Percentiles rank a stretch among this genome's conserved stretches.
Evolutionary conservation across 352 stramenopile species (phyloP).

Genomic region (Pilasporangium apinafurcum): DNA sequence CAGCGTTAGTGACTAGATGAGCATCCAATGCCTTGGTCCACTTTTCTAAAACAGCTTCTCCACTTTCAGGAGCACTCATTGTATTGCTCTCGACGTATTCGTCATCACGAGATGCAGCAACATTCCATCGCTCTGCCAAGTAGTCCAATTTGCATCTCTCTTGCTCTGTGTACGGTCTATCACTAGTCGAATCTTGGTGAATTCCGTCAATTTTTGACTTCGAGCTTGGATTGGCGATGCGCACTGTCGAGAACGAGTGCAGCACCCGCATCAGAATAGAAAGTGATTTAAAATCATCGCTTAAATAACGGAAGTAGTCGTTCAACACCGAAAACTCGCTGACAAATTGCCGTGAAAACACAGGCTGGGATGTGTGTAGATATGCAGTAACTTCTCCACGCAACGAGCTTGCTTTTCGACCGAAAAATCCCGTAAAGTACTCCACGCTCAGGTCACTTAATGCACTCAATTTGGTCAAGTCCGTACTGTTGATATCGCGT

Average conservation of each 20-base stretch:
- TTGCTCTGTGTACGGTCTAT: slow-evolving; percentile 14
- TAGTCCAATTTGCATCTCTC: slow-evolving; percentile 20
- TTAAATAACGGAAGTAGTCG: slow-evolving; percentile 64
- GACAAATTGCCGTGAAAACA: slow-evolving; percentile 42
- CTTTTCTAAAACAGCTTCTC: slow-evolving; percentile 16
- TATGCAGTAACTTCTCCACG: slow-evolving; percentile 64
- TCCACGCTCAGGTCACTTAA: slow-evolving; percentile 50
- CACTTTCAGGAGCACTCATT: not conserved
- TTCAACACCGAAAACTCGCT: slow-evolving; percentile 49
- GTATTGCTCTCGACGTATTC: not conserved
- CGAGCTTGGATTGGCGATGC: slow-evolving; percentile 3
- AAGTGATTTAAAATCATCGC: slow-evolving; percentile 50
- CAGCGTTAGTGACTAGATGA: slow-evolving; percentile 10
- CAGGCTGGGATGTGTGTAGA: slow-evolving; percentile 42
- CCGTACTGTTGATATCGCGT: slow-evolving; percentile 23
- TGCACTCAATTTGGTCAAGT: slow-evolving; percentile 48
- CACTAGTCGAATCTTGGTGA: not conserved
- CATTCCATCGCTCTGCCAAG: slow-evolving; percentile 14
- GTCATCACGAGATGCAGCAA: slow-evolving; percentile 2
- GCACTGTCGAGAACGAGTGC: slow-evolving; percentile 33
- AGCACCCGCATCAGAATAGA: slow-evolving; percentile 63
- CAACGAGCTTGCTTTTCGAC: slow-evolving; percentile 31
- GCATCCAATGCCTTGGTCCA: slow-evolving; percentile 26
- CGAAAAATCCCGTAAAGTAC: slow-evolving; percentile 52
- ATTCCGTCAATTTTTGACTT: not conserved